phyloP scores from a whole-genome alignment of 2,329 filamentous ascomycete species.

The Scedosporium boydii region DNA sequence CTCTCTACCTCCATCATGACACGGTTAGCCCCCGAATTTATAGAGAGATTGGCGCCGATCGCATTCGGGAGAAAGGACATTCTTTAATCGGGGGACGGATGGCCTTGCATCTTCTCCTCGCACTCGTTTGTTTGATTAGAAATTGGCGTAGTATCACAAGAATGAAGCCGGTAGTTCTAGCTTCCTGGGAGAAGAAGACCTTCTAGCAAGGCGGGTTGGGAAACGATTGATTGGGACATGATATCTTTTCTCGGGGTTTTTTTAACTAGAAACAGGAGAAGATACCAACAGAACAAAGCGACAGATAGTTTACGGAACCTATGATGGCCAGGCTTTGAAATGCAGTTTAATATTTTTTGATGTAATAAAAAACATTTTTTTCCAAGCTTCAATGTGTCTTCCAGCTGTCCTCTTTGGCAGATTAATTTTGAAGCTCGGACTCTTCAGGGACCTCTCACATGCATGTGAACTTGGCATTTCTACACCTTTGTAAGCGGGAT shows the following conservation, averaged over 20 bases:
- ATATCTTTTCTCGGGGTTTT: not conserved
- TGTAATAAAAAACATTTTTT: not conserved
- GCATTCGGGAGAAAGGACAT: not conserved
- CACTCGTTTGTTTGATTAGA: not conserved
- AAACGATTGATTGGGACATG: not conserved
- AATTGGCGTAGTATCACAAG: not conserved
- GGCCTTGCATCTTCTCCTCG: not conserved
- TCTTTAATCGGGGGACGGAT: not conserved
- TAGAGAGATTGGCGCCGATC: not conserved
- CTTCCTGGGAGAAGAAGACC: not conserved
- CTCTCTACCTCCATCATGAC: not conserved
- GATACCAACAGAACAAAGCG: not conserved
- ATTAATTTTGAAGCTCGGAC: no score
- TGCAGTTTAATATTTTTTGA: slow-evolving; percentile 2
- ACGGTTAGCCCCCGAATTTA: not conserved
- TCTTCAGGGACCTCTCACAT: no score
- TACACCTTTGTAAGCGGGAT: no score
- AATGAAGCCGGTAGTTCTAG: not conserved
- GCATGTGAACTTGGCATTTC: no score
- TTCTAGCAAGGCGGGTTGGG: not conserved
- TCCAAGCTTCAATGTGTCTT: not conserved
- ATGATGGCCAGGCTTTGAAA: not conserved
- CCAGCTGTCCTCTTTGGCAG: not conserved
- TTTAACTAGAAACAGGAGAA: not conserved
- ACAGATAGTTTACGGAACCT: not conserved